Base-by-base conservation (phyloP, 306 rosid species). In the Argentina anserina region DNA sequence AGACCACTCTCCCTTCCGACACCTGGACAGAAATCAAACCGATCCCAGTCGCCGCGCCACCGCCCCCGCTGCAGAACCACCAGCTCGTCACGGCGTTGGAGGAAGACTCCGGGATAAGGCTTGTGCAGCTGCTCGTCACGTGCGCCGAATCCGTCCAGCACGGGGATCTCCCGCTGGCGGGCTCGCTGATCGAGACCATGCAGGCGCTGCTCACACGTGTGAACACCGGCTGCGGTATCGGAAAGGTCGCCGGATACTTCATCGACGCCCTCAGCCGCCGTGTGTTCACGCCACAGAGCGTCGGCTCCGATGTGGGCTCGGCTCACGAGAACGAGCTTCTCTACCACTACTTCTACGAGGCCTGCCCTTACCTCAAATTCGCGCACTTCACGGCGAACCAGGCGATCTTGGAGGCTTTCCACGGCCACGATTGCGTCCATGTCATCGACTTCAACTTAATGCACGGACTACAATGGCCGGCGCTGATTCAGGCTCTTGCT, bases 391-490 rank as follows among this genome's bases (percentile, higher is more conserved):
- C 97, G 3, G 97, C 98, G 0, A 93, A 93, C 69, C 97, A 93
- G 52, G 98, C 98, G 4, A 93, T 93, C 42, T 52, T 90, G 0
- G 98, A 93, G 33, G 90, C 98, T 0, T 89, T 90, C 73, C 84
- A 88, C 52, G 97, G 97, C 42, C 90, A 90, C 80, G 89, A 87
- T 72, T 82, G 86, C 64, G 94, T 93, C 82, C 98, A 93, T 85
- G 97, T 93, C 78, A 83, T 93, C 67, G 98, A 93, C 37, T 93
- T 93, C 82, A 91, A 89, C 76, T 84, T 90, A 62, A 89, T 89
- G 93, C 98, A 90, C 65, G 98, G 98, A 33, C 77, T 90, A 9
- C 98, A 92, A 72, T 92, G 98, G 98, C 96, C 98, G 28, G 96
- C 96, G 45, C 77, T 92, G 2, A 90, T 92, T 5, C 98, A 92